phyloP scores from a whole-genome alignment of 2,329 filamentous ascomycete species.

The Phaeomoniella chlamydospora region DNA sequence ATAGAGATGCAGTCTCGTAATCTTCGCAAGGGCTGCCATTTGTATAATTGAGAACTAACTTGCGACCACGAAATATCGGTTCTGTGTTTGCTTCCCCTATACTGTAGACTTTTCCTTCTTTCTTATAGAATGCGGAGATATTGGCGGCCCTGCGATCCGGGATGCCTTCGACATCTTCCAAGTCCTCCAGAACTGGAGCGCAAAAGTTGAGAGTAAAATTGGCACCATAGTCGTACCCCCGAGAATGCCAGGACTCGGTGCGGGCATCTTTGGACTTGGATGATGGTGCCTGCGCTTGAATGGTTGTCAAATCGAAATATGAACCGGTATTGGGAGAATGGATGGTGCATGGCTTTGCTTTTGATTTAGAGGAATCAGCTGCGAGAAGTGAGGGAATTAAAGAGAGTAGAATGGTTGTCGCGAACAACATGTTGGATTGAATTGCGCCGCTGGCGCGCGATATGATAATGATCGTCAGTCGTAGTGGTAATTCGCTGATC shows the following conservation, averaged over 20 bases:
- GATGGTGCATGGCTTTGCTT: slow-evolving; percentile 45
- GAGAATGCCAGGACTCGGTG: slow-evolving; percentile 32
- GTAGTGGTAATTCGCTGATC: too few relatives aligned
- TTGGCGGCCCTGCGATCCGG: slow-evolving; percentile 25
- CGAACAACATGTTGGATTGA: background rate
- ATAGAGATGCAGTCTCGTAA: slow-evolving; percentile 1
- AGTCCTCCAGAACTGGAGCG: slow-evolving; percentile 30
- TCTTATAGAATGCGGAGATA: slow-evolving; percentile 33
- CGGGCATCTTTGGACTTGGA: slow-evolving; percentile 22
- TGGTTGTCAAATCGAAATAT: slow-evolving; percentile 48
- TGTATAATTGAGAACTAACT: slow-evolving; percentile 63
- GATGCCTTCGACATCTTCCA: slow-evolving; percentile 31
- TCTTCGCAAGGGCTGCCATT: slow-evolving; percentile 56
- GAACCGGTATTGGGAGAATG: slow-evolving; percentile 44
- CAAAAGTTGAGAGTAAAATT: slow-evolving; percentile 39
- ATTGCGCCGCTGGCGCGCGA: background rate
- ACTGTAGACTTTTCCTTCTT: slow-evolving; percentile 8
- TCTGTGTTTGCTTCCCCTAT: slow-evolving; percentile 27
- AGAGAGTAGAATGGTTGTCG: slow-evolving; percentile 14
- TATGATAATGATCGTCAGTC: background rate
- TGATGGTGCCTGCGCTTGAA: slow-evolving; percentile 15
- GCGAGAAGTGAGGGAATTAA: slow-evolving; percentile 15
- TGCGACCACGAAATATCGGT: slow-evolving; percentile 33
- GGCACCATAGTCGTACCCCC: slow-evolving; percentile 32
- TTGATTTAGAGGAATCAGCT: slow-evolving; percentile 24